Base-by-base conservation (phyloP, 768 basidiomycete genomes). In the Lepiota subincarnata region DNA sequence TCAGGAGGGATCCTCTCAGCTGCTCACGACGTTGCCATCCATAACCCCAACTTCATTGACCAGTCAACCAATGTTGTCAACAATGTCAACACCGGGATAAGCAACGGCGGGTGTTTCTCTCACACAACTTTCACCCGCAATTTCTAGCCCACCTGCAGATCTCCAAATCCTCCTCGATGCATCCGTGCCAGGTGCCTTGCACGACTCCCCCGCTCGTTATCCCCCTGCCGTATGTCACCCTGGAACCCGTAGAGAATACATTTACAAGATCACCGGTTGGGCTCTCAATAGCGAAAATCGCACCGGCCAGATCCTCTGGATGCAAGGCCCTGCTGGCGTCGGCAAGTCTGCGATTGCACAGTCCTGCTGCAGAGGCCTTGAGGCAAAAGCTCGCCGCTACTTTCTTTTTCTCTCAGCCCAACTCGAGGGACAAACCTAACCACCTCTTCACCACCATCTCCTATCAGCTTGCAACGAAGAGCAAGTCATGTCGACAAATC, bases 351-450 rank as follows among this genome's bases (percentile, higher is more conserved):
- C 48, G 4, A 12, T 50, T 28, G 48, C 48, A 11, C 39, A 50
- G 31, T 37, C 36, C 48, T 48, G 48, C n/a, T 18, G 35, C 48
- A 3, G 48, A 48, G 20, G 37, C 13, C 34, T 14, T 48, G 28
- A 28, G 26, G 6, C 12, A 45, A 2, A 45, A 45, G 7, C 24
- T 45, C 28, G 44, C 14, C 28, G 28, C 44, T 28, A n/a, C 31
- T 5, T 55, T 55, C 39, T 55, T 55, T 22, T 55, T 55, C 38
- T 55, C 44, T 26, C 37, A 46, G 0, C 37, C 45, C 6, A 39
- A 37, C n/a, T 13, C 40, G 5, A 22, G 53, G 22, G 48, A 39
- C 13, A 31, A 47, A 6, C 18, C 39, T n/a, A 19, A 16, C 6
- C 19, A 47, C 10, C 37, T 55, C 4, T 36, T 46, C 7, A 26